Evolutionary conservation across 345 rosid species (phyloP).

Genomic region (Rubroshorea leprosula): DNA sequence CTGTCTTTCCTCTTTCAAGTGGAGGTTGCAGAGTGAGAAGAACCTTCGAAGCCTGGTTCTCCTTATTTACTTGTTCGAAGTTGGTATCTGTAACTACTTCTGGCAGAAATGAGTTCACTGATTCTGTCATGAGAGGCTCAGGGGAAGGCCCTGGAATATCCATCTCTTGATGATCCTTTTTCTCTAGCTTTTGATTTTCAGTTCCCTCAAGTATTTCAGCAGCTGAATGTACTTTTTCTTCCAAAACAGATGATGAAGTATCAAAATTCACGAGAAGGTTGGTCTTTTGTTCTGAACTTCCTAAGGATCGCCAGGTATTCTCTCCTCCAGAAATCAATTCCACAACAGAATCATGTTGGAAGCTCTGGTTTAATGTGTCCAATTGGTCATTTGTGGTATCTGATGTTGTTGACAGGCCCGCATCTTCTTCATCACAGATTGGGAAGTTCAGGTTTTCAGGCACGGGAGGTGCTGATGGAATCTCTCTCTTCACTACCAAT

Average conservation of each 20-base stretch:
- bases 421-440: conserved; percentile 13
- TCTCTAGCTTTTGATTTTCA: conserved; percentile 5
- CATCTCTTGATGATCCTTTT: conserved; percentile 7
- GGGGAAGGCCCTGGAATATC: conserved; percentile 2
- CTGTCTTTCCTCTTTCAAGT: conserved; percentile 26
- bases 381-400: conserved; percentile 20
- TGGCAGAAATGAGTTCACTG: conserved; percentile 15
- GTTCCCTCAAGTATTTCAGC: conserved; percentile 11
- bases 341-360: conserved; percentile 13
- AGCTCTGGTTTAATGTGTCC: conserved; percentile 18
- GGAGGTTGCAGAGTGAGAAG: conserved; percentile 11
- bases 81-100: too few relatives aligned
- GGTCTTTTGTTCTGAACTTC: conserved; percentile 14
- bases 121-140: conserved; percentile 8
- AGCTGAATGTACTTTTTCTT: conserved; percentile 9
- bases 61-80: conserved; percentile 17
- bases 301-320: conserved; percentile 4
- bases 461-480: conserved; percentile 24
- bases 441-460: conserved; percentile 16
- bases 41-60: conserved; percentile 23
- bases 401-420: conserved; percentile 7
- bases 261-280: conserved; percentile 9
- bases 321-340: conserved; percentile 19
- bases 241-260: conserved; percentile 17
- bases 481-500: conserved; percentile 22